These are phyloP conservation scores for Botrytis aclada DNA, from an alignment of 2,329 filamentous ascomycete species.

Conservation along the genomic window DNA sequence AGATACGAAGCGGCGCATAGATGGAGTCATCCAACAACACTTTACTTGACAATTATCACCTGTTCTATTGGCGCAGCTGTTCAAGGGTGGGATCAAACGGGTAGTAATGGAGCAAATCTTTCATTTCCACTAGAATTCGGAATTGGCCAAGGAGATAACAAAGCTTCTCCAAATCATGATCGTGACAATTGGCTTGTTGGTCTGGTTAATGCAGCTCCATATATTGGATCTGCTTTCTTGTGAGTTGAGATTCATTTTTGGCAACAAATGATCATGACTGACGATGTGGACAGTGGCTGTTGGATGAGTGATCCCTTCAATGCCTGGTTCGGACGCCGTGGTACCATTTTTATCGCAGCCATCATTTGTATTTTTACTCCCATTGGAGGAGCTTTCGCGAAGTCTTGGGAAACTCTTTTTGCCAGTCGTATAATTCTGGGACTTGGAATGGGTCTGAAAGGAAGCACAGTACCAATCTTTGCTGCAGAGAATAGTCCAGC, in stretches of 20 bases:
- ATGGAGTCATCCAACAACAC: slow-evolving; percentile 59
- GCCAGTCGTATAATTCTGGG: slow-evolving; percentile 54
- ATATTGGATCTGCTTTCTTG: slow-evolving; percentile 46
- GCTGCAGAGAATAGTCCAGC: slow-evolving; percentile 54
- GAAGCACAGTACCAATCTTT: slow-evolving; percentile 48
- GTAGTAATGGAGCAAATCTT: slow-evolving; percentile 47
- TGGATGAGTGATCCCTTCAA: slow-evolving; percentile 67
- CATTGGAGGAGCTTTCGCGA: slow-evolving; percentile 56
- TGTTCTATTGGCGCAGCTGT: slow-evolving; percentile 68
- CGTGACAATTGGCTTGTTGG: slow-evolving; percentile 51
- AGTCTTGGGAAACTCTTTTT: slow-evolving; percentile 57
- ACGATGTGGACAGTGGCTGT: slow-evolving; percentile 50
- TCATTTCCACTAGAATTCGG: slow-evolving; percentile 48
- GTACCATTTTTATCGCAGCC: slow-evolving; percentile 72
- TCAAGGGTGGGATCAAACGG: slow-evolving; percentile 40
- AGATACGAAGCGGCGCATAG: slow-evolving; percentile 63
- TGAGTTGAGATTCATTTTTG: slow-evolving; percentile 9
- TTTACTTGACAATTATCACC: slow-evolving; percentile 65
- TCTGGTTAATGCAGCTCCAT: slow-evolving; percentile 55
- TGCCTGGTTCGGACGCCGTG: slow-evolving; percentile 60
- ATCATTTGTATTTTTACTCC: slow-evolving; percentile 53
- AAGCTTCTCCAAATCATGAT: slow-evolving; percentile 2
- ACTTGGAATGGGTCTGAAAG: slow-evolving; percentile 58
- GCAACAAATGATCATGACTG: slow-evolving; percentile 31
- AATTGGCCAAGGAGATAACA: slow-evolving; percentile 40